Conservation (phyloP, 257 asterid genomes). For the Perilla frutescens region DNA sequence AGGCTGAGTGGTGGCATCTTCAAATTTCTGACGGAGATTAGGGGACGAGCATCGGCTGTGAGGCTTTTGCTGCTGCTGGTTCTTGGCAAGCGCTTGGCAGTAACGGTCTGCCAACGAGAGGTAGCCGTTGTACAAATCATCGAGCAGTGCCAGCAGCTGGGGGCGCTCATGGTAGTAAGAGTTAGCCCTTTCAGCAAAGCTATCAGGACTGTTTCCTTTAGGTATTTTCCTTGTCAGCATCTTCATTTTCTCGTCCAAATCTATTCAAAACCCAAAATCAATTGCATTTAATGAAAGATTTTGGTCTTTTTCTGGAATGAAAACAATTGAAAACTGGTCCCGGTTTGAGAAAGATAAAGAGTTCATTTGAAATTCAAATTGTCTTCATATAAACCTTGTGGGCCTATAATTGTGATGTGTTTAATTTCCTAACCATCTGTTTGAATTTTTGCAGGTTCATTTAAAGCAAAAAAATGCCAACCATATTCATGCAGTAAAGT, state of each 20-base stretch:
- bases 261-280: constrained; percentile 40
- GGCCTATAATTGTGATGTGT: constrained; percentile 29
- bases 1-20: constrained; percentile 35
- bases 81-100: constrained; percentile 78
- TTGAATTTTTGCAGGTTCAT: constrained; percentile 23
- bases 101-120: constrained; percentile 85
- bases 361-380: constrained; percentile 41
- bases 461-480: constrained; percentile 9
- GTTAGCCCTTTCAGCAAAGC: constrained; percentile 76
- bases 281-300: constrained; percentile 19
- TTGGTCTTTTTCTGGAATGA: constrained; percentile 10
- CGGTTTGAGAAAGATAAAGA: constrained; percentile 1
- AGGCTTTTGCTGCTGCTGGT: constrained; percentile 35
- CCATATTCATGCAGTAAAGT: neutral
- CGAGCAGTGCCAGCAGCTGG: constrained; percentile 70
- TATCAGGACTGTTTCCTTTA: constrained; percentile 56
- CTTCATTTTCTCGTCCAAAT: constrained; percentile 88
- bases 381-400: constrained; percentile 17
- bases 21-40: constrained; percentile 40
- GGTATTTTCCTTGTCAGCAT: constrained; percentile 48
- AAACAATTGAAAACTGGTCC: constrained; percentile 35
- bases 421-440: neutral
- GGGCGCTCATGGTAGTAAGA: constrained; percentile 87
- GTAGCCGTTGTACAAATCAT: constrained; percentile 80
- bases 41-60: constrained; percentile 61